Evolutionary conservation across 805 yeast species (phyloP).

Genomic region (Ogataea chonburiensis): DNA sequence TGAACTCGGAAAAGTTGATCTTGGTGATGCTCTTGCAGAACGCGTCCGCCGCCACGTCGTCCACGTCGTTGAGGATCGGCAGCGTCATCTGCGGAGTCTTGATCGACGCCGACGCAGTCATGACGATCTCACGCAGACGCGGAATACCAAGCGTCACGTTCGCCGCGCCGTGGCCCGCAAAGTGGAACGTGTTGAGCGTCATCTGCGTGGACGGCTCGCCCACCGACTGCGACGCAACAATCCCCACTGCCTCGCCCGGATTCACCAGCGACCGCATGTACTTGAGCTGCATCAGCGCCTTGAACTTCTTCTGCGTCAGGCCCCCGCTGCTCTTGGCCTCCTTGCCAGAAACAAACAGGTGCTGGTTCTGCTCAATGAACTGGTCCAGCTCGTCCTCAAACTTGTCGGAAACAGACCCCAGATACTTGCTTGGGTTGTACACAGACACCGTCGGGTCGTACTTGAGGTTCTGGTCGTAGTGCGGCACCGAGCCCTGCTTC

Average conservation of each 20-base stretch:
- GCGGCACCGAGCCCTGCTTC: slow-evolving; percentile 63
- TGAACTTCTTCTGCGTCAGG: slow-evolving; percentile 76
- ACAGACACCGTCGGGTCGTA: slow-evolving; percentile 87
- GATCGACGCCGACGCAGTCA: slow-evolving; percentile 95
- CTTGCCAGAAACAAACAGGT: slow-evolving; percentile 54
- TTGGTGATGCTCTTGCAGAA: slow-evolving; percentile 89
- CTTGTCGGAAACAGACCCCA: slow-evolving; percentile 90
- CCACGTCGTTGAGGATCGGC: slow-evolving; percentile 77
- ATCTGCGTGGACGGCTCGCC: slow-evolving; percentile 99
- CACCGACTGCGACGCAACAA: slow-evolving; percentile 95
- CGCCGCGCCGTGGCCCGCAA: slow-evolving; percentile 99
- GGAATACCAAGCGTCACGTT: slow-evolving; percentile 99
- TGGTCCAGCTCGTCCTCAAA: slow-evolving; percentile 79
- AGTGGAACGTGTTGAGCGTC: slow-evolving; percentile 96
- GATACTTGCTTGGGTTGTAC: slow-evolving; percentile 82
- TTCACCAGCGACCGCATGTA: slow-evolving; percentile 93
- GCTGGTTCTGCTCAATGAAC: slow-evolving; percentile 57
- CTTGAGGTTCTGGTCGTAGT: slow-evolving; percentile 57
- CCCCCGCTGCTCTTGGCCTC: slow-evolving; percentile 46
- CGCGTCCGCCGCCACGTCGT: slow-evolving; percentile 83
- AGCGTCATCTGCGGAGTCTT: slow-evolving; percentile 99
- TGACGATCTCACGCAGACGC: slow-evolving; percentile 98
- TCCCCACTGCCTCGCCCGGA: slow-evolving; percentile 99
- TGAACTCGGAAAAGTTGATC: slow-evolving; percentile 83
- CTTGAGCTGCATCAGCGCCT: slow-evolving; percentile 96